A percentile compares a stretch with the other conserved stretches of the same genome.
Conservation (phyloP, 495 filamentous ascomycete species). For the Neurospora africana region DNA sequence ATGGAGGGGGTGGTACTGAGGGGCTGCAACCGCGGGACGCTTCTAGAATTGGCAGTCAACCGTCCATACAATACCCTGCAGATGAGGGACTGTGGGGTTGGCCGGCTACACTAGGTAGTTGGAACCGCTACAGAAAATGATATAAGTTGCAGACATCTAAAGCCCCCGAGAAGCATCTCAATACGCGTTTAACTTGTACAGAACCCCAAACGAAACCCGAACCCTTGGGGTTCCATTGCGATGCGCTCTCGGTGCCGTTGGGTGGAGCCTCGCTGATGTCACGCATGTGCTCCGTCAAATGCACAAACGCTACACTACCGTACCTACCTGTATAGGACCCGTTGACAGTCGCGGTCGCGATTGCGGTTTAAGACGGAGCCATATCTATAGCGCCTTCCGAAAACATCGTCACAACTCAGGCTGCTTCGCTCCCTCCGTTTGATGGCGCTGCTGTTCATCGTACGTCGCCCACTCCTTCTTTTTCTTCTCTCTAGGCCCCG, state of each 20-base stretch:
- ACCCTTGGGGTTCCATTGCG: background rate
- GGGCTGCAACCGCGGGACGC: background rate
- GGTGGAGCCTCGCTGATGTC: background rate
- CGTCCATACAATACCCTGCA: background rate
- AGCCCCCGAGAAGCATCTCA: too few species aligned
- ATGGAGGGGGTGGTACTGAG: background rate
- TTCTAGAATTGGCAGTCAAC: background rate
- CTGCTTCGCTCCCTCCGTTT: background rate
- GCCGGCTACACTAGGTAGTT: background rate
- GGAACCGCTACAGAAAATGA: too few species aligned
- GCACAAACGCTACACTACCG: too few species aligned
- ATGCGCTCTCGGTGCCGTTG: background rate
- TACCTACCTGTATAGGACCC: too few species aligned
- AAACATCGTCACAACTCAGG: background rate
- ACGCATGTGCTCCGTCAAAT: background rate
- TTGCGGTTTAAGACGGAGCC: background rate
- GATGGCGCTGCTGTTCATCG: background rate
- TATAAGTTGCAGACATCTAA: too few species aligned
- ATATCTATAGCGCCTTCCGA: background rate
- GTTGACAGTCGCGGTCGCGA: background rate
- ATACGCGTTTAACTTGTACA: background rate
- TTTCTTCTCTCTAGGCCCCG: background rate
- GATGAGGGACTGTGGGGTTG: background rate
- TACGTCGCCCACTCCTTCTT: background rate
- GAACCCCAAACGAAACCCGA: background rate